Conservation (phyloP, 116 monocot genomes). For the Posidonia oceanica region DNA sequence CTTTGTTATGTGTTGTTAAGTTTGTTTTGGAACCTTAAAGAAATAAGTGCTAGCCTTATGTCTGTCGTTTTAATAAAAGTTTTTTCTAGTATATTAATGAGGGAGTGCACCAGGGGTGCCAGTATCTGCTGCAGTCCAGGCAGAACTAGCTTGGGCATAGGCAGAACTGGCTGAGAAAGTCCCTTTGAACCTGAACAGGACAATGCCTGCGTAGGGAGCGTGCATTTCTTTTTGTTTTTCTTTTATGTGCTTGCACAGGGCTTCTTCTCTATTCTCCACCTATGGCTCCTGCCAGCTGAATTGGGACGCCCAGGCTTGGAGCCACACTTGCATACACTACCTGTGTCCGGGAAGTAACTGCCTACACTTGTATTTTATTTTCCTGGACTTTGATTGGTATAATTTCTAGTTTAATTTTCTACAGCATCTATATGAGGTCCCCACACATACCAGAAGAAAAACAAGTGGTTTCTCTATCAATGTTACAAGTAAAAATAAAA, state of each 20-base stretch:
- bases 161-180: constrained; percentile 91
- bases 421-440: neutral
- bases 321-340: neutral
- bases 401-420: neutral
- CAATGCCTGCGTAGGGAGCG: constrained; percentile 99
- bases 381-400: neutral
- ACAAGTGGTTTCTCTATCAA: neutral
- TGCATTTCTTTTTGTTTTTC: constrained; percentile 40
- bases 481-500: no score
- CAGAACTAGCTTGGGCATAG: constrained; percentile 17
- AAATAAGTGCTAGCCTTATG: constrained; percentile 12
- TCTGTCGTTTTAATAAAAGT: neutral
- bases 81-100: constrained; percentile 28
- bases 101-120: constrained; percentile 96
- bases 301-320: no score
- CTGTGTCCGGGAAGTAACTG: neutral
- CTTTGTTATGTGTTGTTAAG: constrained; percentile 12
- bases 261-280: neutral
- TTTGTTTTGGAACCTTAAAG: constrained; percentile 5
- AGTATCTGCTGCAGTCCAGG: constrained; percentile 28
- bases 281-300: neutral
- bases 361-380: neutral
- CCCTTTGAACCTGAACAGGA: constrained; percentile 99
- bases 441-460: neutral
- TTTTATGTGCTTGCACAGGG: constrained; percentile 15